A percentile compares a stretch with the other conserved stretches of the same genome.
phyloP scores from a whole-genome alignment of 352 stramenopile genomes.

The Phytophthora idaei region DNA sequence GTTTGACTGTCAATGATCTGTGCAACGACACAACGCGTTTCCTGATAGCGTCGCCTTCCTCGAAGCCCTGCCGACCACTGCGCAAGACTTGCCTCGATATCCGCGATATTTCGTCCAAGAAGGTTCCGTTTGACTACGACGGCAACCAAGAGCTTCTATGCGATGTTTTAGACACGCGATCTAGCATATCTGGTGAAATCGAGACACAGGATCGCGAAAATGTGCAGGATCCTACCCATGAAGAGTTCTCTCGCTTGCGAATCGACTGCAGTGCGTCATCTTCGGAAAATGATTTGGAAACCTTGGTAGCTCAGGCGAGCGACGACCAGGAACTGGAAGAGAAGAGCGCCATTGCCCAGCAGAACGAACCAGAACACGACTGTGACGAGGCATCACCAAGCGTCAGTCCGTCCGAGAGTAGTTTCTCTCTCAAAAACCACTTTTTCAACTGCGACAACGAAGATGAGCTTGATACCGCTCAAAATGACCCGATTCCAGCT shows the following conservation, averaged over 20 bases:
- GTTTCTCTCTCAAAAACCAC: neutral
- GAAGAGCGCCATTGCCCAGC: slow-evolving; percentile 12
- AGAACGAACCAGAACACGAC: slow-evolving; percentile 49
- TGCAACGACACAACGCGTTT: slow-evolving; percentile 46
- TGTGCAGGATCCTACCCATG: slow-evolving; percentile 6
- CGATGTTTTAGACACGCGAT: slow-evolving; percentile 46
- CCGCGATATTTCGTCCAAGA: slow-evolving; percentile 61
- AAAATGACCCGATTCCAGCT: neutral
- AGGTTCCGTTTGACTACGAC: slow-evolving; percentile 63
- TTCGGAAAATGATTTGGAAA: slow-evolving; percentile 8
- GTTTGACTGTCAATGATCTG: slow-evolving; percentile 65
- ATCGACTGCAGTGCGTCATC: slow-evolving; percentile 19
- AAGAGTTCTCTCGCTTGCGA: slow-evolving; percentile 10
- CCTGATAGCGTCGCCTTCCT: slow-evolving; percentile 46
- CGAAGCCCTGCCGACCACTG: slow-evolving; percentile 53
- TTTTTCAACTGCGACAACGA: slow-evolving; percentile 15
- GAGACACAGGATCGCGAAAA: slow-evolving; percentile 3
- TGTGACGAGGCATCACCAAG: slow-evolving; percentile 20
- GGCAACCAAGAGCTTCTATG: slow-evolving; percentile 60
- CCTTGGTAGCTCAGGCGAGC: neutral
- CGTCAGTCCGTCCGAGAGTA: slow-evolving; percentile 20
- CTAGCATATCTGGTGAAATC: slow-evolving; percentile 1
- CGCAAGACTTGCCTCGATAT: slow-evolving; percentile 66
- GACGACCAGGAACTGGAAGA: slow-evolving; percentile 8
- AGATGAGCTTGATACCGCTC: neutral